Base-by-base conservation (phyloP, 306 rosid species). In the Oxytropis ochrocephala region DNA sequence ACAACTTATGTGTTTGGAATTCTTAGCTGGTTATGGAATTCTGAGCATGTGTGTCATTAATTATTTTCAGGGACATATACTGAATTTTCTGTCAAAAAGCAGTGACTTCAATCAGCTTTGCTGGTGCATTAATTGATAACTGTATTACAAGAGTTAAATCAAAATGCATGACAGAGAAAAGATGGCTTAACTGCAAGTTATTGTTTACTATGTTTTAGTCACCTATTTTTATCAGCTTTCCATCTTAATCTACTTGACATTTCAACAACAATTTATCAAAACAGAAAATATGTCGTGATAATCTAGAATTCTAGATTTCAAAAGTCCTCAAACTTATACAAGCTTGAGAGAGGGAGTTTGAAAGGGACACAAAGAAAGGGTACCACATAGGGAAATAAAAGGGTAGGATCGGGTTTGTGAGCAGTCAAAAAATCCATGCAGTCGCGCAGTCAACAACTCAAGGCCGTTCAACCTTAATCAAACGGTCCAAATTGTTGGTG, bases 201-300 rank as follows among this genome's bases (percentile, higher is more conserved):
- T 35, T 69, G 53, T 17, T 61, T 71, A 36, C 41, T 6, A 70
- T 50, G 61, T 72, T 58, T 64, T 61, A 52, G 32, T 69, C 24
- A 44, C 73, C 75, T 56, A 50, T 32, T 44, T 38, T 70, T 83
- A 77, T 81, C 79, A 70, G 66, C 80, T 85, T 91, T 82, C 80
- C 85, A 81, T 80, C 83, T 84, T 85, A 80, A 76, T 79, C 79
- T 80, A 8, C 72, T 33, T 67, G 84, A 76, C 89, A 83, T 85
- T 86, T 86, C 54, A 80, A 78, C 74, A 75, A 32, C 88, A 81
- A 52, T 48, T 57, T 57, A 14, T 9, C 8, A 14, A 14, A 58
- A 57, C n/a, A 54, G n/a, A 17, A 54, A 24, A 24, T 27, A 54
- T 54, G 11, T 5, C n/a, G 13, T 47, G 18, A 12, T 54, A 27